Evolutionary conservation across 371 early-diverging fungal species (phyloP).

Genomic region (Syncephalis plumigaleata): DNA sequence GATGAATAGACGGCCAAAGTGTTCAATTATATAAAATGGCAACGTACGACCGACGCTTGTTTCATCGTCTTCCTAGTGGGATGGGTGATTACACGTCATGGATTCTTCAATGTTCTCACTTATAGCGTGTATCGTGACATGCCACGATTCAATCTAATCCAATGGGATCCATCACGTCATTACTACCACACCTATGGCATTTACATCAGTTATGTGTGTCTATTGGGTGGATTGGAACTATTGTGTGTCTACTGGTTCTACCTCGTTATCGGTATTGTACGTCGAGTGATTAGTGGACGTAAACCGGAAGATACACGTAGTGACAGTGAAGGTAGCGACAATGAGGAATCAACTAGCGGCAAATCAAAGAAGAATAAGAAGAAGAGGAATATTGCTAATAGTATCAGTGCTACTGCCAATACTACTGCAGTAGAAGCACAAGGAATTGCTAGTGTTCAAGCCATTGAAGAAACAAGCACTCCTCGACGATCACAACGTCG

Average conservation of each 20-base stretch:
- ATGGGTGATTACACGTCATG: constrained; percentile 65
- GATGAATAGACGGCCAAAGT: constrained; percentile 35
- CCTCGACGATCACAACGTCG: no score
- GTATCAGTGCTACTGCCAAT: no score
- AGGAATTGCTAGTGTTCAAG: no score
- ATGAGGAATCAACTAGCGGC: no score
- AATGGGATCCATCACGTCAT: constrained; percentile 49
- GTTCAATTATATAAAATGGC: constrained; percentile 46
- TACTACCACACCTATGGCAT: constrained; percentile 31
- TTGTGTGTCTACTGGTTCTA: constrained; percentile 63
- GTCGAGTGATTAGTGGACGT: constrained; percentile 36
- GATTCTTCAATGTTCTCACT: constrained; percentile 31
- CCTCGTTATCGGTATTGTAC: constrained; percentile 46
- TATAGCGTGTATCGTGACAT: constrained; percentile 33
- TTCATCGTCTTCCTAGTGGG: constrained; percentile 60
- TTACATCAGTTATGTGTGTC: constrained; percentile 27
- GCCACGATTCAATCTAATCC: constrained; percentile 18
- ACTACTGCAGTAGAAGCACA: no score
- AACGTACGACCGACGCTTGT: constrained; percentile 36
- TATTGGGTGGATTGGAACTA: constrained; percentile 37
- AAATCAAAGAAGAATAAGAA: no score
- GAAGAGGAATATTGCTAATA: no score
- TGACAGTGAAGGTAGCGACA: constrained; percentile 24
- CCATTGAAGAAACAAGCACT: no score
- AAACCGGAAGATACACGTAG: constrained; percentile 57